Evolutionary conservation across 768 basidiomycete genomes (phyloP).

Genomic region (Hygrophoropsis aurantiaca): DNA sequence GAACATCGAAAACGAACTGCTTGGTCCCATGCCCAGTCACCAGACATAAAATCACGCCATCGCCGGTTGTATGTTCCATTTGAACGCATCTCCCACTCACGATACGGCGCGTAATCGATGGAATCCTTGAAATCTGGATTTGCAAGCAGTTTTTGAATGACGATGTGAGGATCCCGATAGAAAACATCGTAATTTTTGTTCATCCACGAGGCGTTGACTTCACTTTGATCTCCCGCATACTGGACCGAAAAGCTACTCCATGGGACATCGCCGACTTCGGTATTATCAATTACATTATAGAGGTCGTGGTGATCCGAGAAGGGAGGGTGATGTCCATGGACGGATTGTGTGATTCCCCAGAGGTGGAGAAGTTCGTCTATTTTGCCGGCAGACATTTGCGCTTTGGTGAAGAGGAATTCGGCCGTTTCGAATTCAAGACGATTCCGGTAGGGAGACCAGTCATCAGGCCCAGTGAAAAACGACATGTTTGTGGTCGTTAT

Average conservation of each 20-base stretch:
- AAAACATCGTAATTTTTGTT: conserved; percentile 17
- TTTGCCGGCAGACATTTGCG: conserved; percentile 15
- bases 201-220: conserved; percentile 21
- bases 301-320: conserved; percentile 21
- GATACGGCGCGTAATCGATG: conserved; percentile 17
- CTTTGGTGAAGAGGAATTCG: conserved; percentile 13
- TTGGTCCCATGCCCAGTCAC: conserved; percentile 7
- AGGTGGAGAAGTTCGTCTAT: conserved; percentile 17
- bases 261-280: conserved; percentile 31
- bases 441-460: conserved; percentile 18
- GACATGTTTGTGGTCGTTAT: too few relatives aligned
- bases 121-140: conserved; percentile 18
- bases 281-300: conserved; percentile 34
- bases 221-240: conserved; percentile 17
- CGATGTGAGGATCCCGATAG: conserved; percentile 10
- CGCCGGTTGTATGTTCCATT: neutral
- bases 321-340: neutral
- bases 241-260: conserved; percentile 34
- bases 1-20: conserved; percentile 1
- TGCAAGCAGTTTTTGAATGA: conserved; percentile 17
- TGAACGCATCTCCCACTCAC: conserved; percentile 4
- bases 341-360: conserved; percentile 3
- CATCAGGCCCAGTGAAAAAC: conserved; percentile 3
- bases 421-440: conserved; percentile 15
- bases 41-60: conserved; percentile 6